phyloP scores from a whole-genome alignment of 148 eudicot genomes.

The Dysphania ambrosioides region DNA sequence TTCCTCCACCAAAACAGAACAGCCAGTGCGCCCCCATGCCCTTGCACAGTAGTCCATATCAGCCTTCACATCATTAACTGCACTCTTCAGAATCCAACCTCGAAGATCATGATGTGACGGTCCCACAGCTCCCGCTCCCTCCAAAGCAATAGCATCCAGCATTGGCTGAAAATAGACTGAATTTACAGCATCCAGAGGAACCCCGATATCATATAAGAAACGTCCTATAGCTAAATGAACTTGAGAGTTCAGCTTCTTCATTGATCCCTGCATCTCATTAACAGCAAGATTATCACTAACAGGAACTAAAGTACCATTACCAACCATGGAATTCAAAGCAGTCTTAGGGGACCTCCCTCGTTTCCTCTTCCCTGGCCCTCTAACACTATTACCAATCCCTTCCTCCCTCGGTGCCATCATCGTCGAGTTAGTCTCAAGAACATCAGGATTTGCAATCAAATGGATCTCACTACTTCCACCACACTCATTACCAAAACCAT shows the following conservation, averaged over 20 bases:
- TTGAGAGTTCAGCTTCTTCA: slow-evolving; percentile 41
- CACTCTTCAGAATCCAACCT: slow-evolving; percentile 64
- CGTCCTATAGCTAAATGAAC: slow-evolving; percentile 69
- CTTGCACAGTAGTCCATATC: slow-evolving; percentile 54
- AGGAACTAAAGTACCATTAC: slow-evolving; percentile 20
- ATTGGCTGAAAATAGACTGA: slow-evolving; percentile 86
- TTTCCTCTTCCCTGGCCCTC: slow-evolving; percentile 46
- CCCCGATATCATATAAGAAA: slow-evolving; percentile 75
- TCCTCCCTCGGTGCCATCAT: slow-evolving; percentile 41
- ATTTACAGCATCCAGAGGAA: slow-evolving; percentile 67
- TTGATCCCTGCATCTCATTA: slow-evolving; percentile 24
- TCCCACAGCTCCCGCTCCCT: slow-evolving; percentile 48
- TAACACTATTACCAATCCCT: slow-evolving; percentile 35
- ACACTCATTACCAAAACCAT: slow-evolving; percentile 38
- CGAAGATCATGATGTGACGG: slow-evolving; percentile 83
- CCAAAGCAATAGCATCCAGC: slow-evolving; percentile 85
- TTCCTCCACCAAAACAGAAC: slow-evolving; percentile 78
- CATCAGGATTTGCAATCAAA: slow-evolving; percentile 44
- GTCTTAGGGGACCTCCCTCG: slow-evolving; percentile 61
- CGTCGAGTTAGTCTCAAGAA: slow-evolving; percentile 39
- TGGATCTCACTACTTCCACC: slow-evolving; percentile 40
- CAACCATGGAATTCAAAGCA: slow-evolving; percentile 23
- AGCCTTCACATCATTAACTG: slow-evolving; percentile 66
- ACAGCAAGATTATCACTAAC: background rate
- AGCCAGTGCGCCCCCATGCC: slow-evolving; percentile 71